Percentiles rank a stretch among this genome's conserved stretches.
Conservation (phyloP, 1,139 yeast species). For the Hemisphaericaspora xylofermentans region DNA sequence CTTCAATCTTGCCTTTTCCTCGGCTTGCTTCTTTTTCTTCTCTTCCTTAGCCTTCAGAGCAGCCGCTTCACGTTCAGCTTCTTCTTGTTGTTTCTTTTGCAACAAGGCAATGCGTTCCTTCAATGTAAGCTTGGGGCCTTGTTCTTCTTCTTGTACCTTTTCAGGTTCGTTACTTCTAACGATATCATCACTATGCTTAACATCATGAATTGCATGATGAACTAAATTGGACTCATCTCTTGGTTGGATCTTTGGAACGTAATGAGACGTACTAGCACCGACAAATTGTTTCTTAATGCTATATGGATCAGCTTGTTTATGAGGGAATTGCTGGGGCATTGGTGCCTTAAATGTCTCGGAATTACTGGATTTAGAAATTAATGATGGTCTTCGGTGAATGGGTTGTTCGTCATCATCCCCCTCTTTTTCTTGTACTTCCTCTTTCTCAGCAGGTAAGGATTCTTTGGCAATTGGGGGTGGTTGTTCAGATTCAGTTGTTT, state of each 20-base stretch:
- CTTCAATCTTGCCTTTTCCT: slow-evolving; percentile 14
- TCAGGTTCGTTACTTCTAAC: slow-evolving; percentile 19
- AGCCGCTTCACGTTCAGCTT: slow-evolving; percentile 72
- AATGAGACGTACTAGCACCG: slow-evolving; percentile 43
- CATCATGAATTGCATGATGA: slow-evolving; percentile 30
- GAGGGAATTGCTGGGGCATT: slow-evolving; percentile 29
- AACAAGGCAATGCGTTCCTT: slow-evolving; percentile 84
- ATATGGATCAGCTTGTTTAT: slow-evolving; percentile 40
- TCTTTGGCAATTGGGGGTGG: neutral
- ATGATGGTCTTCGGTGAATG: slow-evolving; percentile 8
- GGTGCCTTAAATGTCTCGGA: slow-evolving; percentile 11
- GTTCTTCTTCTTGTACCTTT: slow-evolving; percentile 7
- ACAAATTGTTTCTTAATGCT: slow-evolving; percentile 44
- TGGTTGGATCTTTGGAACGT: slow-evolving; percentile 45
- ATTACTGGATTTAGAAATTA: slow-evolving; percentile 6
- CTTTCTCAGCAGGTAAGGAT: neutral
- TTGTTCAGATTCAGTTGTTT: slow-evolving; percentile 6
- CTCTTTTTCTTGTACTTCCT: neutral
- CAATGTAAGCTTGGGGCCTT: slow-evolving; percentile 68
- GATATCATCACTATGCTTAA: slow-evolving; percentile 23
- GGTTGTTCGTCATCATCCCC: neutral
- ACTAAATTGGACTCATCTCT: slow-evolving; percentile 38
- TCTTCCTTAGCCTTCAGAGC: slow-evolving; percentile 57
- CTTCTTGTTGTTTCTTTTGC: slow-evolving; percentile 80
- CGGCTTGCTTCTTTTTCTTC: slow-evolving; percentile 44